Base-by-base conservation (phyloP, 148 eudicot genomes). In the Linanthus parryae region DNA sequence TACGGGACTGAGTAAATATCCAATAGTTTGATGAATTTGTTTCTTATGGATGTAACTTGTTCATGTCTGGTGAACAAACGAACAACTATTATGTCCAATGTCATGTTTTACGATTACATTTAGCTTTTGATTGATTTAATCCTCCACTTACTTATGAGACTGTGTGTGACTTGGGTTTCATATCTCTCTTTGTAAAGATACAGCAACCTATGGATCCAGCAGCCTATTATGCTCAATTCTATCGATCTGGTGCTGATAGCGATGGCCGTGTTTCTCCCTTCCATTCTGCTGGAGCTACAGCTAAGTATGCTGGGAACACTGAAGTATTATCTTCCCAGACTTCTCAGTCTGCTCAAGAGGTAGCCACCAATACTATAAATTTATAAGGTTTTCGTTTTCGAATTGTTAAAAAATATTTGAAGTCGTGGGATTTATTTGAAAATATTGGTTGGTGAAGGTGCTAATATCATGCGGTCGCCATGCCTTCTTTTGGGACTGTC, bases 201-300 rank as follows among this genome's bases (percentile, higher is more conserved):
- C 86, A 60, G 22, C 95, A 66, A 26, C 76, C 81, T 35, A 57
- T 74, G 65, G 89, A 88, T 58, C 83, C 83, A 43, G 62, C 83
- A 48, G 73, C 74, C 73, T 84, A 79, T 55, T 88, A 81, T 71
- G 80, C 82, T 19, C 97, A 79, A 57, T 65, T 70, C 65, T 72
- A 81, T 72, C 83, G 82, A 28, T 47, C 94, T 61, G 76, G 73
- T 31, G 51, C 65, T 22, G 94, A 76, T 48, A 65, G 42, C 26
- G 94, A 88, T 62, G 90, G 90, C 44, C 86, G 78, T 55, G 61
- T 71, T 49, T 88, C 90, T 28, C 94, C 94, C 48, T 82, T 82
- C 56, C 64, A 73, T 48, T 14, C 78, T 33, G 64, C 79, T 65
- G 86, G 78, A 58, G 69, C 71, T 58, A 50, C 83, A 40, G 54